Evolutionary conservation across 2,329 filamentous ascomycete species (phyloP).

Genomic region (Lachnellula cervina): DNA sequence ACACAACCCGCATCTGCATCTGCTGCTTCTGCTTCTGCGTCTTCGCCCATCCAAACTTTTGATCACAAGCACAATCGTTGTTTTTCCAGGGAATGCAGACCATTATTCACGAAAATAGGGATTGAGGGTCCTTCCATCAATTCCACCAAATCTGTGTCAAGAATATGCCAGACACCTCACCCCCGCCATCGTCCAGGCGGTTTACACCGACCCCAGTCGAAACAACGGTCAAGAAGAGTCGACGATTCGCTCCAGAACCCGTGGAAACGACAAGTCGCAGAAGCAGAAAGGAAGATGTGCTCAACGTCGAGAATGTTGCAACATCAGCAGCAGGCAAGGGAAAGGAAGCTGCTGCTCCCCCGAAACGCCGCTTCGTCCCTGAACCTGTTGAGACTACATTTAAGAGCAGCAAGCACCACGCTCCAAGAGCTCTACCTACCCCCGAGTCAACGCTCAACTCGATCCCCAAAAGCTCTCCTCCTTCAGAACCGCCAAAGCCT

Average conservation of each 20-base stretch:
- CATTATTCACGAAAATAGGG: constrained; percentile 14
- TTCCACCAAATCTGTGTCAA: constrained; percentile 1
- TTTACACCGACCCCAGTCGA: constrained; percentile 33
- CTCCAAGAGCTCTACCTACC: constrained; percentile 37
- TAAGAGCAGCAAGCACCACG: constrained; percentile 50
- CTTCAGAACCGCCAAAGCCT: constrained; percentile 29
- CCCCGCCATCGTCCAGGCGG: constrained; percentile 26
- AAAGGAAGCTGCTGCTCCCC: constrained; percentile 29
- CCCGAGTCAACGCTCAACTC: constrained; percentile 54
- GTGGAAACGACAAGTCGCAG: constrained; percentile 40
- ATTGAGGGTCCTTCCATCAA: constrained; percentile 13
- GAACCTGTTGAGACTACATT: constrained; percentile 69
- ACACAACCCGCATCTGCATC: neutral
- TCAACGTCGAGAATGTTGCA: constrained; percentile 17
- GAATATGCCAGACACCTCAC: constrained; percentile 26
- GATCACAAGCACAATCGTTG: constrained; percentile 15
- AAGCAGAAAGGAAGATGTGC: constrained; percentile 30
- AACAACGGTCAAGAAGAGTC: constrained; percentile 32
- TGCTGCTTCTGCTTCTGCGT: neutral
- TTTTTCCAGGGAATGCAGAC: constrained; percentile 11
- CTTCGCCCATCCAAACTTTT: constrained; percentile 12
- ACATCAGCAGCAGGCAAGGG: constrained; percentile 15
- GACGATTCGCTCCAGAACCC: constrained; percentile 37
- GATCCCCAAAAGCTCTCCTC: constrained; percentile 33
- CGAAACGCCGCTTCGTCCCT: constrained; percentile 58